Evolutionary conservation across 139 green algal genomes (phyloP), one percentile per base, ranked within the genome.

Genomic region (Asterochloris sp.): DNA sequence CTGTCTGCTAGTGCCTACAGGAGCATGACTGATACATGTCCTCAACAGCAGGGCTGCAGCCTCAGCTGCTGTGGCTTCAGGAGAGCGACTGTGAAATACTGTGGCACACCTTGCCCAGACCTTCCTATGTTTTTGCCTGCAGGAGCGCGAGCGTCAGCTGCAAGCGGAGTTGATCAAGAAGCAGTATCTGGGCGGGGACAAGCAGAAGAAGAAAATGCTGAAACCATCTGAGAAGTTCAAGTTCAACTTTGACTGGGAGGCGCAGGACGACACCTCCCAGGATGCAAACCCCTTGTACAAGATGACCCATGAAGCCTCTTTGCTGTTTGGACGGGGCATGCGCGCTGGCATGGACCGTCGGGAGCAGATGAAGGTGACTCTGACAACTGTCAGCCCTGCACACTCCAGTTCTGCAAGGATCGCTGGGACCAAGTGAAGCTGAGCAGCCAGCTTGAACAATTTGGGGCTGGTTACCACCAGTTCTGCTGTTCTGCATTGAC

Each of bases 221-320:
- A 95, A 95, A 83, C 89, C 92, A 21, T 94, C 88, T 62, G 95
- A 98, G 78, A 98, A 97, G 91, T 97, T 97, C 84, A 90, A 88
- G 73, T 98, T 99, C 91, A 95, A 96, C 82, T 99, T 99, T 87
- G 96, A 99, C 89, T 99, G 96, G 96, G 94, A 98, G 74, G 93
- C 91, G 12, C 86, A 84, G 0, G 96, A 99, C 78, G 96, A 99
- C 92, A 99, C 96, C 0, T 94, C 88, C 77, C 87, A 87, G 29
- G 96, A 98, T 86, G 85, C 97, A 19, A 98, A 98, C 90, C 93
- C 95, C 15, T 87, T 99, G 66, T 98, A 98, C 90, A 92, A 96
- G 81, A 88, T 91, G 81, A 90, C 92, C 62, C 92, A 96, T 74
- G 94, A 99, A 88, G 96, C 95, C 2, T 83, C 90, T 27, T 88